phyloP scores from a whole-genome alignment of 2,329 filamentous ascomycete species.

The Scleromitrula shiraiana region DNA sequence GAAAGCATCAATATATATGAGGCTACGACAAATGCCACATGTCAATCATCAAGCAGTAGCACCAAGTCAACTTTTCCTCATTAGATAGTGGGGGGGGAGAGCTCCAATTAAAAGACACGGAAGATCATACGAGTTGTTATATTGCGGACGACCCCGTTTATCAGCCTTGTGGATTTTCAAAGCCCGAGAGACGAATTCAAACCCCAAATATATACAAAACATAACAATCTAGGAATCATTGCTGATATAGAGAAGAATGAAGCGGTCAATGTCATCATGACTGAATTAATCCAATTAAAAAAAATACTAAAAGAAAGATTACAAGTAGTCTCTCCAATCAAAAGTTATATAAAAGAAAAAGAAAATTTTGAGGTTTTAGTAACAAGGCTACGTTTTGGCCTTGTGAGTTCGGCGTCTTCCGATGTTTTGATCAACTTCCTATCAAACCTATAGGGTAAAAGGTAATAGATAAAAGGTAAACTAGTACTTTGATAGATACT shows the following conservation, averaged over 20 bases:
- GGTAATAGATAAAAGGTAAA: too few species aligned
- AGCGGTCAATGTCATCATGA: too few species aligned
- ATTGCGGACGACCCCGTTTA: background rate
- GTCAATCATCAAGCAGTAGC: too few species aligned
- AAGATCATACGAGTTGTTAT: background rate
- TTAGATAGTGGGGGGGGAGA: too few species aligned
- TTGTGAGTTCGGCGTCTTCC: conserved; percentile 8
- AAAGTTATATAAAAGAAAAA: conserved; percentile 5
- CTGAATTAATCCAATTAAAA: too few species aligned
- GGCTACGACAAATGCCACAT: too few species aligned
- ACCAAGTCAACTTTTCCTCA: background rate
- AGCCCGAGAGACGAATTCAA: background rate
- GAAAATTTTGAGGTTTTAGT: background rate
- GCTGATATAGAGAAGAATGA: background rate
- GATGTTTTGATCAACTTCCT: background rate
- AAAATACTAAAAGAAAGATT: too few species aligned
- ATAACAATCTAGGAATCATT: too few species aligned
- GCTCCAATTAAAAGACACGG: too few species aligned
- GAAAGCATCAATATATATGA: too few species aligned
- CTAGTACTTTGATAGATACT: too few species aligned
- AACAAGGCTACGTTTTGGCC: conserved; percentile 5
- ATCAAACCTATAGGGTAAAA: background rate
- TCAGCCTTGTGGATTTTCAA: background rate
- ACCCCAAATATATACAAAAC: too few species aligned
- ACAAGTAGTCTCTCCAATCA: background rate